These are phyloP conservation scores for Aspergillus cristatus DNA, from an alignment of 495 filamentous ascomycete genomes.

Conservation along the genomic window DNA sequence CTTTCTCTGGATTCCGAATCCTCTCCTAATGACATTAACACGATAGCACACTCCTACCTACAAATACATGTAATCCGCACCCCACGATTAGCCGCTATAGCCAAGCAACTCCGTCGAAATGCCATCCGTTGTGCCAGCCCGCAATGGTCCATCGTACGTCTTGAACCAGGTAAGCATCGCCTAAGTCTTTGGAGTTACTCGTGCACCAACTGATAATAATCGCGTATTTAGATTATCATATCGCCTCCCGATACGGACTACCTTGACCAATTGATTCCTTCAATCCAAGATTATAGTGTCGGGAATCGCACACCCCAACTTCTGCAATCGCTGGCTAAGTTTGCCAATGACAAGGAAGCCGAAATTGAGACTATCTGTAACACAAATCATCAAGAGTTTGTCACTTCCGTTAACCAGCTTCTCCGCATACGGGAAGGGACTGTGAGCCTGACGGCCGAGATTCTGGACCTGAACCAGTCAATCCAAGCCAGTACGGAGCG, in stretches of 20 bases:
- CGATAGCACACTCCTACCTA: too few species aligned
- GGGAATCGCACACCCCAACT: slow-evolving; percentile 67
- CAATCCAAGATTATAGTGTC: slow-evolving; percentile 77
- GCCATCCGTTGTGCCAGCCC: slow-evolving; percentile 20
- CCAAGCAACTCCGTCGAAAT: slow-evolving; percentile 8
- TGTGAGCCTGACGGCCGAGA: slow-evolving; percentile 78
- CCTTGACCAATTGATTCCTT: slow-evolving; percentile 87
- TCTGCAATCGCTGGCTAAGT: slow-evolving; percentile 64
- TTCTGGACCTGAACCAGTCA: slow-evolving; percentile 82
- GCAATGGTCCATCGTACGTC: slow-evolving; percentile 28
- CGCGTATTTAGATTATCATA: slow-evolving; percentile 64
- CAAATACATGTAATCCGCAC: too few species aligned
- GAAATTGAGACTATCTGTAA: slow-evolving; percentile 95
- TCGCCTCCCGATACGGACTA: slow-evolving; percentile 88
- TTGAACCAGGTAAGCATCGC: slow-evolving; percentile 29
- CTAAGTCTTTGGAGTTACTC: too few species aligned
- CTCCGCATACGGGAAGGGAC: slow-evolving; percentile 85
- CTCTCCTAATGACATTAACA: too few species aligned
- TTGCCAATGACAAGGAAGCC: slow-evolving; percentile 74
- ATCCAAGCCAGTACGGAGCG: slow-evolving; percentile 95
- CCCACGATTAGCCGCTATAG: too few species aligned
- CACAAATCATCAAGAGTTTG: slow-evolving; percentile 93
- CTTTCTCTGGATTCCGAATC: too few species aligned
- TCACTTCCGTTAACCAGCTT: slow-evolving; percentile 84
- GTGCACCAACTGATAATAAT: too few species aligned